These are phyloP conservation scores for Jaltomata sinuosa DNA, from an alignment of 257 asterid species.

Conservation along the genomic window DNA sequence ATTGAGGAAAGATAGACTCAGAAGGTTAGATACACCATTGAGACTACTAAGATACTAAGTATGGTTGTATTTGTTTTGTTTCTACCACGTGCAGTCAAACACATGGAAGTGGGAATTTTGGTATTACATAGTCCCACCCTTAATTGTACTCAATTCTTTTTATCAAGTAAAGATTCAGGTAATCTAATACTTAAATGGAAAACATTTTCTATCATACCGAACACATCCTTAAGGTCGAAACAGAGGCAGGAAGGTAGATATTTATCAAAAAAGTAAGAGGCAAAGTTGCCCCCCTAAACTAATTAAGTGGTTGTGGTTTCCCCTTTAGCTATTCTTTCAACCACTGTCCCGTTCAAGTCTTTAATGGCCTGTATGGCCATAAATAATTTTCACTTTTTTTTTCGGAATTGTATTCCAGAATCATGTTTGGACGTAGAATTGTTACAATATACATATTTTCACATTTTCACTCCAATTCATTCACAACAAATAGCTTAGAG, in stretches of 20 bases:
- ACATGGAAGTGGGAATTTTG: background rate
- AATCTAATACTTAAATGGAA: background rate
- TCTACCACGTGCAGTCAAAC: background rate
- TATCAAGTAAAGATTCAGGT: background rate
- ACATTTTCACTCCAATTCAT: too few relatives aligned
- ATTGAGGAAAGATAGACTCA: constrained; percentile 6
- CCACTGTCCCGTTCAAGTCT: background rate
- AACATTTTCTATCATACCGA: background rate
- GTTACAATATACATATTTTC: too few relatives aligned
- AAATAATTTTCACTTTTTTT: too few relatives aligned
- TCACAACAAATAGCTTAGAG: too few relatives aligned
- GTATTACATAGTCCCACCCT: background rate
- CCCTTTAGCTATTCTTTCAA: background rate
- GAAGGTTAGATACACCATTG: background rate
- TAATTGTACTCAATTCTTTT: background rate
- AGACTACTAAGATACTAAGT: background rate
- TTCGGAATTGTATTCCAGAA: too few relatives aligned
- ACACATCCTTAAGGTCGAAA: background rate
- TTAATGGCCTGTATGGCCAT: too few relatives aligned
- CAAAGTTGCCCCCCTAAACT: background rate
- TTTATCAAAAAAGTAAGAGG: background rate
- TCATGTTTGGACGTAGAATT: too few relatives aligned
- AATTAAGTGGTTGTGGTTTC: background rate
- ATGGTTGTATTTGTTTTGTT: background rate
- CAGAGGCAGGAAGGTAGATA: background rate